Conservation (phyloP, 164 flowering plant species). For the Buxus sempervirens region DNA sequence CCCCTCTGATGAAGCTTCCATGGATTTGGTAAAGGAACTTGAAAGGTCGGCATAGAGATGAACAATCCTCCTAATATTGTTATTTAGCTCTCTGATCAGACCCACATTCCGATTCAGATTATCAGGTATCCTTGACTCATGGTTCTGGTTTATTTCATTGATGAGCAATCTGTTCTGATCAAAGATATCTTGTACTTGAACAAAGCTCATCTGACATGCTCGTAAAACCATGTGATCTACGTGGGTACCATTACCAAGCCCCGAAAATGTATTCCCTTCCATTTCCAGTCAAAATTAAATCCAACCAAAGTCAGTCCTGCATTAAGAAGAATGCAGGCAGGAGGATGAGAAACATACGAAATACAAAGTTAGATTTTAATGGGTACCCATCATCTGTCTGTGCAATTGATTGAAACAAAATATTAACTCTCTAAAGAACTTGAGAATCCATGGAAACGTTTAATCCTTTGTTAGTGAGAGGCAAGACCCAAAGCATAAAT, state of each 20-base stretch:
- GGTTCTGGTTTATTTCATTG: conserved; percentile 68
- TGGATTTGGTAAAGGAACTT: conserved; percentile 38
- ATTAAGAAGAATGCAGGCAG: background rate
- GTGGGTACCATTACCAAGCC: conserved; percentile 38
- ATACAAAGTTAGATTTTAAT: conserved; percentile 7
- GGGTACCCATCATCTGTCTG: conserved; percentile 11
- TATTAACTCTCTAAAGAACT: too few species aligned
- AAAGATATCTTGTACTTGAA: conserved; percentile 55
- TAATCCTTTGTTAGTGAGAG: too few species aligned
- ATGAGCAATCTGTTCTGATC: conserved; percentile 63
- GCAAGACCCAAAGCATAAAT: too few species aligned
- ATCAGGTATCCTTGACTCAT: conserved; percentile 61
- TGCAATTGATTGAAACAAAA: too few species aligned
- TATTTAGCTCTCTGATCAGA: conserved; percentile 62
- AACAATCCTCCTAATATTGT: conserved; percentile 61
- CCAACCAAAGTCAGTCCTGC: background rate
- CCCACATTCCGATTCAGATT: conserved; percentile 63
- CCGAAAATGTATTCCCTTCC: conserved; percentile 54
- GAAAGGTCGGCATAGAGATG: conserved; percentile 63
- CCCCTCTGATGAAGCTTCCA: conserved; percentile 53
- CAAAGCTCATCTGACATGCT: conserved; percentile 58
- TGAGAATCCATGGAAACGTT: too few species aligned
- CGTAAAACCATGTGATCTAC: conserved; percentile 51
- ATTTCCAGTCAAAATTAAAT: conserved; percentile 20
- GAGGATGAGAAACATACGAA: background rate